Evolutionary conservation across 2,329 filamentous ascomycete genomes (phyloP).

Genomic region (Talaromyces islandicus): DNA sequence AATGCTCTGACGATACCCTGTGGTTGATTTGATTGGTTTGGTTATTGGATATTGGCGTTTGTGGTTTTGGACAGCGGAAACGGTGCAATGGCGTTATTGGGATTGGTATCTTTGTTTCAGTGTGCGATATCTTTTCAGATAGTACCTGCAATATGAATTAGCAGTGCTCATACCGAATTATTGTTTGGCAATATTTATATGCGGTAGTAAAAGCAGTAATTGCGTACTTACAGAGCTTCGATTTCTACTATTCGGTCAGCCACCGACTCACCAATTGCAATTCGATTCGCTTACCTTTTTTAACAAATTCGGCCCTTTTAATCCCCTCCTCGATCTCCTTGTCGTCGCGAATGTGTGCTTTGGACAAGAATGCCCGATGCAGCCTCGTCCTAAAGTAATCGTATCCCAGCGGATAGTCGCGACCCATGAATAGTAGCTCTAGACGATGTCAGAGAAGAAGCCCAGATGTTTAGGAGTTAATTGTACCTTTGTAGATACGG

Average conservation of each 20-base stretch:
- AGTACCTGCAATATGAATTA: constrained; percentile 58
- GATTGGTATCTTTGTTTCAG: constrained; percentile 72
- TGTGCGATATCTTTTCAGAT: constrained; percentile 83
- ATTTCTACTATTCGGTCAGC: constrained; percentile 56
- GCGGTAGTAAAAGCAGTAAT: background rate
- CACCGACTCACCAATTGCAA: background rate
- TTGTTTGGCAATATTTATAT: background rate
- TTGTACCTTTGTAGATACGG: constrained; percentile 78
- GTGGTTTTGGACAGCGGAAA: background rate
- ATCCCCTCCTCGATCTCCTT: constrained; percentile 71
- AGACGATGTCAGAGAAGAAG: background rate
- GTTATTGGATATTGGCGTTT: background rate
- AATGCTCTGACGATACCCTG: background rate
- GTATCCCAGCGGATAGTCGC: constrained; percentile 81
- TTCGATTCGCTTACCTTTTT: constrained; percentile 61
- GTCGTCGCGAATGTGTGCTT: constrained; percentile 64
- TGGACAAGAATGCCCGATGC: constrained; percentile 77
- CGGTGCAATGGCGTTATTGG: constrained; percentile 15
- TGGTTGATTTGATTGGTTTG: constrained; percentile 10
- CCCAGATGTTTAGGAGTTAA: background rate
- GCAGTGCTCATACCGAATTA: constrained; percentile 4
- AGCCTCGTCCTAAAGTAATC: constrained; percentile 74
- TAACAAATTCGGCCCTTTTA: constrained; percentile 75
- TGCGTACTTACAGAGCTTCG: constrained; percentile 70
- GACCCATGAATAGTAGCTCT: constrained; percentile 81